A percentile compares a stretch with the other conserved stretches of the same genome.
Conservation (phyloP, 1,284 basidiomycete genomes). For the Coniophora puteana region DNA sequence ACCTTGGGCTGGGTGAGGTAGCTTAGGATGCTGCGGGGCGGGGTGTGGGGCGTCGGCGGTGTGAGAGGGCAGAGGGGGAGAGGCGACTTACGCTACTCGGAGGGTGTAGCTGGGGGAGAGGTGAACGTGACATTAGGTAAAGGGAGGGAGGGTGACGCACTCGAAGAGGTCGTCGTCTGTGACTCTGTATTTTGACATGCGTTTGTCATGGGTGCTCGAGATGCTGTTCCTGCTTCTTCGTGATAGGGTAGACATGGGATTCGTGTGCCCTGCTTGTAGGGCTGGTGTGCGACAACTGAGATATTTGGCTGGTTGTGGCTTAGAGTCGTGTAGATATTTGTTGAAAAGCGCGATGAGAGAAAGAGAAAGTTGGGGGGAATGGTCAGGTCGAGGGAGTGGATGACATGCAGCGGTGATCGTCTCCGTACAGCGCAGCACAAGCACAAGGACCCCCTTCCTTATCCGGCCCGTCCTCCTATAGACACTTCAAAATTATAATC, state of each 20-base stretch:
- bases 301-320: too few species aligned
- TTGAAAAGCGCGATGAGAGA: too few species aligned
- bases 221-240: slow-evolving; percentile 68
- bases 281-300: too few species aligned
- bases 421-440: too few species aligned
- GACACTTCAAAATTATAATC: too few species aligned
- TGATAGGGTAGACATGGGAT: slow-evolving; percentile 39
- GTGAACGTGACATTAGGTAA: slow-evolving; percentile 14
- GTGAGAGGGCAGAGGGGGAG: slow-evolving; percentile 8
- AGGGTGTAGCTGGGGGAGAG: slow-evolving; percentile 59
- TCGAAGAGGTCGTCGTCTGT: slow-evolving; percentile 81
- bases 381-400: too few species aligned
- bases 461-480: too few species aligned
- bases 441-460: too few species aligned
- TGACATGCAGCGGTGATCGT: too few species aligned
- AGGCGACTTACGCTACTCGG: slow-evolving; percentile 65
- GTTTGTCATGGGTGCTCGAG: slow-evolving; percentile 62
- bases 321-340: too few species aligned
- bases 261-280: background rate
- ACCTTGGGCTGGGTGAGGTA: slow-evolving; percentile 67
- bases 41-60: slow-evolving; percentile 13
- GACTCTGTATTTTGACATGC: slow-evolving; percentile 69
- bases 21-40: slow-evolving; percentile 51
- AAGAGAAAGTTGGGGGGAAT: too few species aligned
- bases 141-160: slow-evolving; percentile 36